These are phyloP conservation scores for Albophoma yamanashiensis DNA, from an alignment of 2,329 filamentous ascomycete species.

Conservation along the genomic window DNA sequence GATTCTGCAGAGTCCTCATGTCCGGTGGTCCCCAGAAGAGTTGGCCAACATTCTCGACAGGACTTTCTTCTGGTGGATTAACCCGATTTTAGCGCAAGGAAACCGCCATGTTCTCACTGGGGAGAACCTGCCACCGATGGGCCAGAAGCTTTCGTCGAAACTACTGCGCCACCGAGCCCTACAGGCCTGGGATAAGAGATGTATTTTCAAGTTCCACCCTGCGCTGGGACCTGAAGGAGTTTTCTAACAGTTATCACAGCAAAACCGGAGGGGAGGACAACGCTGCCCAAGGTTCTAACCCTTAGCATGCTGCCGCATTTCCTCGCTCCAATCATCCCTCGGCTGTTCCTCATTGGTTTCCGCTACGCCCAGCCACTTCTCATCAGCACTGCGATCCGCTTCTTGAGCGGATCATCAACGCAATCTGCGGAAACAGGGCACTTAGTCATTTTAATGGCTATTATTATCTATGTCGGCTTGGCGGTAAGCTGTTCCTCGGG, in stretches of 20 bases:
- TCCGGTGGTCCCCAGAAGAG: background rate
- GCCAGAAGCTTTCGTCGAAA: background rate
- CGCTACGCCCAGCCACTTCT: slow-evolving; percentile 28
- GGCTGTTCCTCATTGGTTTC: slow-evolving; percentile 26
- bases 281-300: background rate
- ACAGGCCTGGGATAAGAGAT: background rate
- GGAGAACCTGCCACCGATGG: background rate
- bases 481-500: background rate
- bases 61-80: background rate
- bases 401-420: slow-evolving; percentile 7
- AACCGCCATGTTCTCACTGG: background rate
- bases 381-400: slow-evolving; percentile 25
- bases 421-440: background rate
- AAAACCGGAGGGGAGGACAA: background rate
- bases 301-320: slow-evolving; percentile 9
- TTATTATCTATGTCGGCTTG: background rate
- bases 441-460: background rate
- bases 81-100: background rate
- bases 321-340: slow-evolving; percentile 18
- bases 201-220: background rate
- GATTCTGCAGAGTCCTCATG: background rate
- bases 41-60: background rate
- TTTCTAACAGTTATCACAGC: background rate
- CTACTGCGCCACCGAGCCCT: background rate
- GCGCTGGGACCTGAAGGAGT: background rate